Evolutionary conservation across 352 stramenopile genomes (phyloP).

Genomic region (Globisporangium alternatum): DNA sequence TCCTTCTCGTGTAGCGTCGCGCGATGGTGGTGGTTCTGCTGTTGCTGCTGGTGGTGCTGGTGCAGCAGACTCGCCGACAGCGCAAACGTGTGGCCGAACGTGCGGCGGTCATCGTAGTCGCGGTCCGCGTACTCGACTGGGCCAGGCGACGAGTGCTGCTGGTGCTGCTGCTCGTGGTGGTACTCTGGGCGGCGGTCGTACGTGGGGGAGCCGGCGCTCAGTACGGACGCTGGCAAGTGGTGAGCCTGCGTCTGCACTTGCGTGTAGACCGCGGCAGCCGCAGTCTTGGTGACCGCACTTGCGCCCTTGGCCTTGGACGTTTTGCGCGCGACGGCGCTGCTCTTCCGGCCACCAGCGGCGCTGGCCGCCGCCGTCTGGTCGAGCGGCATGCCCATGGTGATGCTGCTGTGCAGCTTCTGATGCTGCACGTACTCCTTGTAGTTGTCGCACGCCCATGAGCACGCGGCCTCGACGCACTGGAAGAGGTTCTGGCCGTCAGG

Average conservation of each 20-base stretch:
- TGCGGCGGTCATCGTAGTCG: slow-evolving; percentile 31
- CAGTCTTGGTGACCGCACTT: neutral
- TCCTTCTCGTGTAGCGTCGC: slow-evolving; percentile 18
- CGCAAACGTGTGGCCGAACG: slow-evolving; percentile 18
- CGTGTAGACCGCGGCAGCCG: neutral
- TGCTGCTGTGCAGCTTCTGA: slow-evolving; percentile 28
- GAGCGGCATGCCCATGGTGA: slow-evolving; percentile 22
- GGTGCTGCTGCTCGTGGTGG: slow-evolving; percentile 2
- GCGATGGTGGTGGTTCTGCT: neutral
- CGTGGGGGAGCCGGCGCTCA: neutral
- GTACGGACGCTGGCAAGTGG: neutral
- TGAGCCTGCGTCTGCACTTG: neutral
- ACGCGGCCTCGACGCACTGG: slow-evolving; percentile 51
- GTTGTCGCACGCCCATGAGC: slow-evolving; percentile 69
- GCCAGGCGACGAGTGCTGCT: slow-evolving; percentile 11
- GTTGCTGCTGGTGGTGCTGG: slow-evolving; percentile 15
- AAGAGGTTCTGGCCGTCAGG: slow-evolving; percentile 75
- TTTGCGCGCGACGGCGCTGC: neutral
- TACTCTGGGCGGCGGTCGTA: slow-evolving; percentile 14
- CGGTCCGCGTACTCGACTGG: slow-evolving; percentile 25
- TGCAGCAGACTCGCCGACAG: slow-evolving; percentile 25
- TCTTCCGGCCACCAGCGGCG: slow-evolving; percentile 10
- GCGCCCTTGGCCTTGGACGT: neutral
- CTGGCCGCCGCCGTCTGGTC: slow-evolving; percentile 24
- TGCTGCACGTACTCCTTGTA: slow-evolving; percentile 65